These are phyloP conservation scores for Apiotrichum brassicae DNA, from an alignment of 1,284 basidiomycete species.

Conservation along the genomic window DNA sequence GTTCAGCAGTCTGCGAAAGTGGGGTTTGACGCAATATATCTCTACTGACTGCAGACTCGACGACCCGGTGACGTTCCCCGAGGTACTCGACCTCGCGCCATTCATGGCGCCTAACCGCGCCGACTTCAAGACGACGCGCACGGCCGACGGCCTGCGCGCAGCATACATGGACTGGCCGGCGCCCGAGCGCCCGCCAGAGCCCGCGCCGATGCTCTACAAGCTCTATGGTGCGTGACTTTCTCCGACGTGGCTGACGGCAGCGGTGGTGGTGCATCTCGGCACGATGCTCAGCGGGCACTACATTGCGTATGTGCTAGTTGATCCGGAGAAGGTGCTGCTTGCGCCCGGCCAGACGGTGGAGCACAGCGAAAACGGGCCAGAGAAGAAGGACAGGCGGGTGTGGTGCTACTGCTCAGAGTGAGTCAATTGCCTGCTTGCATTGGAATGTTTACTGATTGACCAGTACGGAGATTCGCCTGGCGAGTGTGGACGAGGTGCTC, in stretches of 20 bases:
- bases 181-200: slow-evolving; percentile 36
- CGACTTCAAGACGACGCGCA: slow-evolving; percentile 42
- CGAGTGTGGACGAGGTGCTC: slow-evolving; percentile 78
- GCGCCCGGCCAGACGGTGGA: slow-evolving; percentile 4
- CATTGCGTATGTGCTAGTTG: slow-evolving; percentile 57
- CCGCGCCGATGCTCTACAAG: slow-evolving; percentile 38
- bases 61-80: slow-evolving; percentile 82
- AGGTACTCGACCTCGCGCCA: slow-evolving; percentile 72
- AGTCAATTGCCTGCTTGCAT: slow-evolving; percentile 34
- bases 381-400: slow-evolving; percentile 51
- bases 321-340: slow-evolving; percentile 35
- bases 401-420: slow-evolving; percentile 79
- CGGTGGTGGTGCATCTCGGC: slow-evolving; percentile 85
- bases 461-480: slow-evolving; percentile 63
- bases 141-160: slow-evolving; percentile 28
- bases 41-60: slow-evolving; percentile 58
- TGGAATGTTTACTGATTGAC: slow-evolving; percentile 6
- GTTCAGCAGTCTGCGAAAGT: slow-evolving; percentile 45
- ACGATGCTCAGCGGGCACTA: slow-evolving; percentile 82
- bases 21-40: slow-evolving; percentile 7
- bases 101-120: slow-evolving; percentile 67
- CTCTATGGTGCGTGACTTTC: slow-evolving; percentile 39
- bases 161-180: slow-evolving; percentile 44
- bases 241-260: slow-evolving; percentile 47
- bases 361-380: too few relatives aligned